phyloP scores from a whole-genome alignment of 805 yeast genomes.

The Citeromyces matritensis region DNA sequence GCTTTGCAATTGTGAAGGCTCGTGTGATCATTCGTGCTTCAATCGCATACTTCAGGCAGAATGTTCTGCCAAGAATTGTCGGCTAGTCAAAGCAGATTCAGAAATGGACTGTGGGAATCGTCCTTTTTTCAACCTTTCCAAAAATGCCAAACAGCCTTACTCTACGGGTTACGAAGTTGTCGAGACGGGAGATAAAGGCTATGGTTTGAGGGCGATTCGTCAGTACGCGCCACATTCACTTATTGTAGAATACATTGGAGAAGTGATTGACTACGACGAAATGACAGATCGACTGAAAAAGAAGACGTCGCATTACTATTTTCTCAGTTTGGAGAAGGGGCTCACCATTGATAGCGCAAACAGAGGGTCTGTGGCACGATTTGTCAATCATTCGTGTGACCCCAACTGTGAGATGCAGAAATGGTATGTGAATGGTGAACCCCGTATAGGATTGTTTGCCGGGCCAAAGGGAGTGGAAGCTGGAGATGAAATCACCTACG shows the following conservation, averaged over 20 bases:
- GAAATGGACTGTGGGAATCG: not conserved
- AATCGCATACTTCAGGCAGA: constrained; percentile 1
- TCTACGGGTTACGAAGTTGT: constrained; percentile 13
- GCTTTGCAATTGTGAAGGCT: not conserved
- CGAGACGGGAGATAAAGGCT: constrained; percentile 21
- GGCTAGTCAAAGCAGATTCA: not conserved
- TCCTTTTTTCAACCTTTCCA: not conserved
- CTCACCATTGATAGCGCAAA: constrained; percentile 26
- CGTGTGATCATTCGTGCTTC: not conserved
- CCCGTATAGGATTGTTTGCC: constrained; percentile 30
- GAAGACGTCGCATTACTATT: constrained; percentile 17
- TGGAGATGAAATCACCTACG: constrained; percentile 31
- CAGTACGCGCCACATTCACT: constrained; percentile 19
- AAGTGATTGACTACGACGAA: constrained; percentile 22
- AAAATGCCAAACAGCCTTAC: constrained; percentile 1
- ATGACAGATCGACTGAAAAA: constrained; percentile 18
- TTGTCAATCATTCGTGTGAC: constrained; percentile 32
- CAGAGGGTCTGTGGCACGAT: constrained; percentile 31
- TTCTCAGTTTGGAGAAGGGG: constrained; percentile 24
- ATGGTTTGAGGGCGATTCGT: constrained; percentile 23
- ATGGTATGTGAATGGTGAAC: constrained; percentile 28
- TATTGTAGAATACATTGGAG: constrained; percentile 34
- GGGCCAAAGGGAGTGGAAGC: constrained; percentile 16
- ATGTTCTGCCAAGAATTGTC: not conserved
- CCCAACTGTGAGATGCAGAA: constrained; percentile 34